Evolutionary conservation across 148 eudicot genomes (phyloP).

Genomic region (Rhododendron williamsianum): DNA sequence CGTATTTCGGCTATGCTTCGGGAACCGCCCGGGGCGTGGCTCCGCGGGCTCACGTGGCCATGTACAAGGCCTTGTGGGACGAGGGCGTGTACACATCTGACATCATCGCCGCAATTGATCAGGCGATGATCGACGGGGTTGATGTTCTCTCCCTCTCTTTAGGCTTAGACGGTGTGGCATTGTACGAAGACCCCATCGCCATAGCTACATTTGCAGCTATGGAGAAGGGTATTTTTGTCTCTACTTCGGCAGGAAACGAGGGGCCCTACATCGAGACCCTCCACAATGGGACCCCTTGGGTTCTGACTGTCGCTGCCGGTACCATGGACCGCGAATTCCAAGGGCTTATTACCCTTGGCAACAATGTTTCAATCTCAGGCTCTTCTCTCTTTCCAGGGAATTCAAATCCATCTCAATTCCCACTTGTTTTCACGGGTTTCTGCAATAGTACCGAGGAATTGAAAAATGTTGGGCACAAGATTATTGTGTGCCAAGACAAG

Average conservation of each 20-base stretch:
- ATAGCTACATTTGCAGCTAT: slow-evolving; percentile 56
- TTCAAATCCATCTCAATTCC: not conserved
- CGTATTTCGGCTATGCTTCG: slow-evolving; percentile 51
- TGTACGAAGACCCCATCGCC: slow-evolving; percentile 41
- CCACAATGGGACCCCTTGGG: slow-evolving; percentile 59
- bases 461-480: not conserved
- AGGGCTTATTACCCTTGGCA: slow-evolving; percentile 40
- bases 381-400: slow-evolving; percentile 14
- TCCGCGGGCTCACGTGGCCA: slow-evolving; percentile 52
- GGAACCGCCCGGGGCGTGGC: slow-evolving; percentile 64
- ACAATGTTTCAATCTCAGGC: slow-evolving; percentile 22
- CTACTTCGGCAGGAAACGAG: slow-evolving; percentile 46
- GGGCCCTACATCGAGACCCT: slow-evolving; percentile 36
- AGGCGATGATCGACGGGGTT: slow-evolving; percentile 54
- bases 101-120: slow-evolving; percentile 53
- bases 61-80: slow-evolving; percentile 59
- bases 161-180: slow-evolving; percentile 13
- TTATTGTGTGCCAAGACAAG: slow-evolving; percentile 18
- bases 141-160: slow-evolving; percentile 55
- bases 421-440: slow-evolving; percentile 11
- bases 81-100: slow-evolving; percentile 36
- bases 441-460: not conserved
- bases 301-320: slow-evolving; percentile 40
- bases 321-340: slow-evolving; percentile 48
- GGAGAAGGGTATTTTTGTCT: slow-evolving; percentile 46